Conservation (phyloP, 495 filamentous ascomycete genomes). For the Talaromyces wortmannii region DNA sequence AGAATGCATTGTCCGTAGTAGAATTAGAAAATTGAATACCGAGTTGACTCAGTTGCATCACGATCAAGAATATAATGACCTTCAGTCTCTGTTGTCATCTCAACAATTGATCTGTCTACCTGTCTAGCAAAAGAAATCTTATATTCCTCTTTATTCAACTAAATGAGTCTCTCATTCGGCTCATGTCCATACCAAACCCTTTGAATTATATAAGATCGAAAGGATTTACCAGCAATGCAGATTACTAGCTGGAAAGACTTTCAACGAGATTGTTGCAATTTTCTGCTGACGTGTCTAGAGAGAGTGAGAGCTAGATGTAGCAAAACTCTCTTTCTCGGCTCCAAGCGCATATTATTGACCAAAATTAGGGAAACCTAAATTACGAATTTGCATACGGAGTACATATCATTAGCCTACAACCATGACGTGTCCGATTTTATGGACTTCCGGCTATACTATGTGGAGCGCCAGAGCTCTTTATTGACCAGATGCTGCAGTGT, state of each 20-base stretch:
- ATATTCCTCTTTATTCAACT: neutral
- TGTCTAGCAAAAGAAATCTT: neutral
- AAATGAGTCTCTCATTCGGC: neutral
- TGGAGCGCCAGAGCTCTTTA: too few relatives aligned
- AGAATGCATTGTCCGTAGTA: neutral
- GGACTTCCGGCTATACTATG: neutral
- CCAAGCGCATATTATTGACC: neutral
- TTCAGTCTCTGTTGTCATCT: neutral
- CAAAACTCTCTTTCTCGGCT: neutral
- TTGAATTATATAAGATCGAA: neutral
- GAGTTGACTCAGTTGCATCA: neutral
- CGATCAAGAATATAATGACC: neutral
- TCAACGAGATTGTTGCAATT: neutral
- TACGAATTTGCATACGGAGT: neutral
- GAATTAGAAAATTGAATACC: neutral
- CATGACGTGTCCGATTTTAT: neutral
- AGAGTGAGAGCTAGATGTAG: neutral
- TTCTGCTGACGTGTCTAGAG: neutral
- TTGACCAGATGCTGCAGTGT: too few relatives aligned
- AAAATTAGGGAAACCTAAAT: neutral
- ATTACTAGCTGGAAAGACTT: neutral
- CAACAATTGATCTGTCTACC: neutral
- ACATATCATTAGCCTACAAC: neutral
- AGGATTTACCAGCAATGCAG: neutral
- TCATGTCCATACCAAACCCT: neutral